Evolutionary conservation across 305 asterid genomes (phyloP).

Genomic region (Nicotiana rustica): DNA sequence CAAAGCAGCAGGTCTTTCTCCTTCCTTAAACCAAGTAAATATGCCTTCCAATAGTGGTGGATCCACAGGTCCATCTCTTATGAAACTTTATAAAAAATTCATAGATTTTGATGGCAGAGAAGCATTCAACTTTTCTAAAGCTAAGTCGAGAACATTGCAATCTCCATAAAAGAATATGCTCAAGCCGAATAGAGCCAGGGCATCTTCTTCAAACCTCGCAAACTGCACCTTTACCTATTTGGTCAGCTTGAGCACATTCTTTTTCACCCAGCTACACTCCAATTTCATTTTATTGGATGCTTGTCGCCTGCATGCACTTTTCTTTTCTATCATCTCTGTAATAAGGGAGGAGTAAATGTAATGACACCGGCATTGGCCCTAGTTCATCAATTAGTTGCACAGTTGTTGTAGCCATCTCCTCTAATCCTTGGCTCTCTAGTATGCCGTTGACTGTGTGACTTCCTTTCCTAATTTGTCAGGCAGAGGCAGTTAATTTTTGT

Average conservation of each 20-base stretch:
- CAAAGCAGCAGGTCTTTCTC: not conserved
- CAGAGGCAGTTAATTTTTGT: not conserved
- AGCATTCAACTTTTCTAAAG: not conserved
- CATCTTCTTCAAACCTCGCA: not conserved
- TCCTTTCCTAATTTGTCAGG: not conserved
- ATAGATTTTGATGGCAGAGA: not conserved
- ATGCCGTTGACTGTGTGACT: not conserved
- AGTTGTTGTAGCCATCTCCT: not conserved
- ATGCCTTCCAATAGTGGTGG: not conserved
- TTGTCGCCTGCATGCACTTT: not conserved
- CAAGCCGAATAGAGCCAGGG: not conserved
- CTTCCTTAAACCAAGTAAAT: not conserved
- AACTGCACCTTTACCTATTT: not conserved
- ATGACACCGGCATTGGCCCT: not conserved
- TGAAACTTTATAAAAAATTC: not conserved
- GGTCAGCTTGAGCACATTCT: not conserved
- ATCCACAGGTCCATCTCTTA: not conserved
- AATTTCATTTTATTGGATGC: not conserved
- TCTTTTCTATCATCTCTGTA: not conserved
- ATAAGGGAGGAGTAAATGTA: not conserved
- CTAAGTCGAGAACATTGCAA: not conserved
- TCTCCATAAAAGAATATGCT: not conserved
- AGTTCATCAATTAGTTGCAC: not conserved
- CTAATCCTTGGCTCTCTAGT: not conserved
- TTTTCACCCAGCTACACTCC: not conserved